Percentiles rank a stretch among this genome's conserved stretches.
phyloP scores from a whole-genome alignment of 805 yeast genomes.

The Suhomyces prunicola region DNA sequence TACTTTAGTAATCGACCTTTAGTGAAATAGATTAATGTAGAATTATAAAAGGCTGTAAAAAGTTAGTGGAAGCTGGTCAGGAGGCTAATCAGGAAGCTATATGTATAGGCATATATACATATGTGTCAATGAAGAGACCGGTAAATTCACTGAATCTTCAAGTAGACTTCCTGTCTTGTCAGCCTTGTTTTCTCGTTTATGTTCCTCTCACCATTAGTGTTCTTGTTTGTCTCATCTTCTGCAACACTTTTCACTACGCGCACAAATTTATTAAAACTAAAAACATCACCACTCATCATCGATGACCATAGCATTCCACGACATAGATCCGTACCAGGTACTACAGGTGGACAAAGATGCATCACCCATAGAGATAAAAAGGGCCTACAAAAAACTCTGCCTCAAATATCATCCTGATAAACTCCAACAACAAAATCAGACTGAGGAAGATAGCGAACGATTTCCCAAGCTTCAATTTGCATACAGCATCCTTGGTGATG shows the following conservation, averaged over 20 bases:
- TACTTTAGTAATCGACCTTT: conserved; percentile 3
- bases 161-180: too few relatives aligned
- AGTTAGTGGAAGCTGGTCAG: too few relatives aligned
- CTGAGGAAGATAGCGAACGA: conserved; percentile 16
- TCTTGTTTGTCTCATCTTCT: background rate
- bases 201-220: background rate
- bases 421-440: conserved; percentile 16
- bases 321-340: conserved; percentile 60
- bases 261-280: background rate
- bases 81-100: too few relatives aligned
- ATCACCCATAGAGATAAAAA: conserved; percentile 56
- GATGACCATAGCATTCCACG: conserved; percentile 26
- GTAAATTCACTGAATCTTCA: too few relatives aligned
- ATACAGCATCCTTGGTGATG: conserved; percentile 64
- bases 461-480: conserved; percentile 77
- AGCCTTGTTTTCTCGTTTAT: too few relatives aligned
- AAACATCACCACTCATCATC: background rate
- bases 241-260: background rate
- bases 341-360: conserved; percentile 42
- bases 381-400: conserved; percentile 35
- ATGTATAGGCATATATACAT: too few relatives aligned
- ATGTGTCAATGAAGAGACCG: too few relatives aligned
- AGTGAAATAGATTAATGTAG: background rate
- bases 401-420: conserved; percentile 29
- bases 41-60: background rate